Evolutionary conservation across 2,329 filamentous ascomycete genomes (phyloP).

Genomic region (Phialophora expanda): DNA sequence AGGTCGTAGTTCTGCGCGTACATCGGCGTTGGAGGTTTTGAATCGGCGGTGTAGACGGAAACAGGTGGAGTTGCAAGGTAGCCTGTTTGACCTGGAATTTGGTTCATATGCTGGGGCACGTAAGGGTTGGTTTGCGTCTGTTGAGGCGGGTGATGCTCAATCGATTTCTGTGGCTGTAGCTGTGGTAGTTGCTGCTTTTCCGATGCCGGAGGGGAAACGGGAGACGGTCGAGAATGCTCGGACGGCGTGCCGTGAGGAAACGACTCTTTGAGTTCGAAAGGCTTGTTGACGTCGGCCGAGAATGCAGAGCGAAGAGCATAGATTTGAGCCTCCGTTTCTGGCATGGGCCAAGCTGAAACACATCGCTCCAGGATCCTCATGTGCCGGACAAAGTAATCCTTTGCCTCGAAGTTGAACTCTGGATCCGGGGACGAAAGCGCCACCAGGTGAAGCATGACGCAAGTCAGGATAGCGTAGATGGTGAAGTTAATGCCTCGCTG

Average conservation of each 20-base stretch:
- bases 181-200: constrained; percentile 55
- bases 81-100: constrained; percentile 26
- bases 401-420: constrained; percentile 80
- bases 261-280: constrained; percentile 84
- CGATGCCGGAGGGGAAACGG: constrained; percentile 53
- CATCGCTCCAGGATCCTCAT: constrained; percentile 93
- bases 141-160: constrained; percentile 26
- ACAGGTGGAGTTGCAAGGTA: constrained; percentile 69
- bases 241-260: constrained; percentile 86
- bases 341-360: constrained; percentile 81
- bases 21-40: constrained; percentile 71
- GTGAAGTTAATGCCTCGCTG: constrained; percentile 92
- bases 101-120: constrained; percentile 26
- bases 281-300: constrained; percentile 80
- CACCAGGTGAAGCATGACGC: constrained; percentile 89
- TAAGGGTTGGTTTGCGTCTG: constrained; percentile 22
- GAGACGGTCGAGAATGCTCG: constrained; percentile 62
- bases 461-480: constrained; percentile 89
- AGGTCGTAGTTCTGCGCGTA: constrained; percentile 28
- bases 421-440: constrained; percentile 92
- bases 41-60: constrained; percentile 72
- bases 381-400: constrained; percentile 87
- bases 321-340: constrained; percentile 87
- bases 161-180: constrained; percentile 54
- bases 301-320: constrained; percentile 89